Percentiles rank a stretch among this genome's conserved stretches.
These are phyloP conservation scores for Effrenium voratum DNA, from an alignment of 73 alveolate genomes.

Conservation along the genomic window DNA sequence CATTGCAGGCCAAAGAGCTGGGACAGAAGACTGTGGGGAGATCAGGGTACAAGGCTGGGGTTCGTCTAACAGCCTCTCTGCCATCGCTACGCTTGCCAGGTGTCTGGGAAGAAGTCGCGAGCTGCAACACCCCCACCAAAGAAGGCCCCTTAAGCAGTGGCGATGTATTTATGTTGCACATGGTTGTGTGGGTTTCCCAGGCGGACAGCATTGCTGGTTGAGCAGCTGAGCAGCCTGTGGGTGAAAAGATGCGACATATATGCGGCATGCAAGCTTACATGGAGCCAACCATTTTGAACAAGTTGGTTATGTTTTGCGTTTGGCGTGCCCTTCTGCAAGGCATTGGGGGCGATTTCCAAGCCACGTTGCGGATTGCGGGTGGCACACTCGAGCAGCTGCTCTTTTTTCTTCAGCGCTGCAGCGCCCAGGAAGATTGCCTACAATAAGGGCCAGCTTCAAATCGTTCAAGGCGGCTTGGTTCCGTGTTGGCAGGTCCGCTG, in stretches of 20 bases:
- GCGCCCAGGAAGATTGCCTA: constrained; percentile 61
- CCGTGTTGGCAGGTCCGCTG: too few relatives aligned
- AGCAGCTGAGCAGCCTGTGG: not conserved
- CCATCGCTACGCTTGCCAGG: too few relatives aligned
- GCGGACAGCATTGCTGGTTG: not conserved
- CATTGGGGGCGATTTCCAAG: constrained; percentile 76
- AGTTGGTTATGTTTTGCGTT: not conserved
- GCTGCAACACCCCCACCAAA: constrained; percentile 50
- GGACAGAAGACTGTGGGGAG: too few relatives aligned
- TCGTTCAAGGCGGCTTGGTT: constrained; percentile 34
- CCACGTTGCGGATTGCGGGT: constrained; percentile 76
- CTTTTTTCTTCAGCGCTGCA: not conserved
- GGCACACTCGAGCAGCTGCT: not conserved
- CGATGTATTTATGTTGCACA: too few relatives aligned
- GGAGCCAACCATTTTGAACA: not conserved
- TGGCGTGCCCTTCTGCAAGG: constrained; percentile 5
- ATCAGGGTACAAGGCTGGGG: too few relatives aligned
- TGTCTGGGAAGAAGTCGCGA: too few relatives aligned
- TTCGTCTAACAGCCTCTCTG: too few relatives aligned
- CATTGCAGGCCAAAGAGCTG: not conserved
- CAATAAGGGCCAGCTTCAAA: constrained; percentile 75
- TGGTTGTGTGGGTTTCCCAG: not conserved
- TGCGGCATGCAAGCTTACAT: not conserved
- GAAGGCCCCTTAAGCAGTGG: too few relatives aligned
- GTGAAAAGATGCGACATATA: not conserved